phyloP scores from a whole-genome alignment of 805 yeast genomes.

The Tetrapisispora iriomotensis region DNA sequence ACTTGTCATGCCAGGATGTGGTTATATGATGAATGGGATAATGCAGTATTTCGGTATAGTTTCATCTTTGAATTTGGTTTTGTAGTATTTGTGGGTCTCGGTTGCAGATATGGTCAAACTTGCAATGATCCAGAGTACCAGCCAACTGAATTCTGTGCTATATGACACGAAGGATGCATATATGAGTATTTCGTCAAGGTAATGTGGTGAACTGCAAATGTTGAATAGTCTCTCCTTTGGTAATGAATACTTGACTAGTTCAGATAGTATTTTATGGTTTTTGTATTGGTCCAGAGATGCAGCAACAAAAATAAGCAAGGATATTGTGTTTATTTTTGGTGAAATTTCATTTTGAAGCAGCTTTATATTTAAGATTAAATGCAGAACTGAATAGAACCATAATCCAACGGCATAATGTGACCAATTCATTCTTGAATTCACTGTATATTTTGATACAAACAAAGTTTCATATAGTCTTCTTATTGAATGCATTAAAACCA shows the following conservation, averaged over 20 bases:
- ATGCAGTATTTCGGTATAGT: constrained; percentile 13
- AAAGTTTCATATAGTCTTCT: constrained; percentile 50
- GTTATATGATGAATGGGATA: constrained; percentile 11
- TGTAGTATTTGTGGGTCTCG: constrained; percentile 43
- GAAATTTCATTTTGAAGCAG: constrained; percentile 16
- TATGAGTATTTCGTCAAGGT: constrained; percentile 53
- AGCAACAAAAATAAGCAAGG: constrained; percentile 17
- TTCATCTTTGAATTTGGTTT: constrained; percentile 12
- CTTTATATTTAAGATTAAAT: constrained; percentile 30
- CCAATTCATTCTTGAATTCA: constrained; percentile 47
- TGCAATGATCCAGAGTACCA: constrained; percentile 26
- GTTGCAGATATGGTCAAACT: constrained; percentile 49
- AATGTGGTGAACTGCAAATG: constrained; percentile 55
- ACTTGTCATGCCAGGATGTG: neutral
- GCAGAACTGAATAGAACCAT: constrained; percentile 44
- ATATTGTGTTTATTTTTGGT: constrained; percentile 6
- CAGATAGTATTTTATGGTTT: constrained; percentile 42
- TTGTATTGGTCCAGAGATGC: constrained; percentile 26
- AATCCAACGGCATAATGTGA: constrained; percentile 60
- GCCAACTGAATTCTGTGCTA: constrained; percentile 16
- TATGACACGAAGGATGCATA: constrained; percentile 32
- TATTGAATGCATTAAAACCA: constrained; percentile 39
- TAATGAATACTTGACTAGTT: constrained; percentile 42
- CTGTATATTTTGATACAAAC: constrained; percentile 38
- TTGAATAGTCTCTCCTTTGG: constrained; percentile 46